These are phyloP conservation scores for Nothophoma quercina DNA, from an alignment of 2,329 filamentous ascomycete genomes.

Conservation along the genomic window DNA sequence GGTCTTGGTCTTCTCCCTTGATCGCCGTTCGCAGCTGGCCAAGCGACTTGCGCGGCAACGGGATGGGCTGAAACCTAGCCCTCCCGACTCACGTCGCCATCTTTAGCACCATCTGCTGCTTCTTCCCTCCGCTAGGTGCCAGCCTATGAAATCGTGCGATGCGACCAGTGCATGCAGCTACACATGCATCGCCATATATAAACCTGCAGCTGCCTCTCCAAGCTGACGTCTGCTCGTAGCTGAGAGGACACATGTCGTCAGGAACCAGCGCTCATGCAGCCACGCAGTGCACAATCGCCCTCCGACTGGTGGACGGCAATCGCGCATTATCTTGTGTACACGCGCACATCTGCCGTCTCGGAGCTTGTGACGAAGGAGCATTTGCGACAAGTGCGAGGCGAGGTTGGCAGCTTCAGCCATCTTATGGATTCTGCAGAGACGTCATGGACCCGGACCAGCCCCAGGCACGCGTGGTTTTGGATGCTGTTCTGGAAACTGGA, in stretches of 20 bases:
- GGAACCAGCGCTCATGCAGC: not conserved
- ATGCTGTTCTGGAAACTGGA: conserved; percentile 3
- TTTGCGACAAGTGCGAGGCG: too few relatives aligned
- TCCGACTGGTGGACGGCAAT: conserved; percentile 7
- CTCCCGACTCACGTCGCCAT: conserved; percentile 3
- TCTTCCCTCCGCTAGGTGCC: not conserved
- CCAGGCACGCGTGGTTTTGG: not conserved
- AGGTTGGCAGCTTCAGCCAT: not conserved
- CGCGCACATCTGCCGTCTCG: not conserved
- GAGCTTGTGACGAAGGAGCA: too few relatives aligned
- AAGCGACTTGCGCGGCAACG: conserved; percentile 15
- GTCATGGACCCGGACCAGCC: not conserved
- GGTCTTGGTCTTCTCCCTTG: conserved; percentile 5
- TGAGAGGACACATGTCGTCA: conserved; percentile 12
- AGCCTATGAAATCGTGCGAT: conserved; percentile 3
- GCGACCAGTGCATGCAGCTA: not conserved
- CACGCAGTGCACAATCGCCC: not conserved
- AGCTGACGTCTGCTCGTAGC: conserved; percentile 3
- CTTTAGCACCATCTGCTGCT: conserved; percentile 4
- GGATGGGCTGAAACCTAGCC: conserved; percentile 17
- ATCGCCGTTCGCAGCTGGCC: conserved; percentile 9
- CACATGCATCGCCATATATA: conserved; percentile 1
- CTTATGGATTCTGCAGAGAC: conserved; percentile 8
- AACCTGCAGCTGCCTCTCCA: not conserved
- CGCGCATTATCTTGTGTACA: not conserved